A percentile compares a stretch with the other conserved stretches of the same genome.
These are phyloP conservation scores for Aspergillus sp. DNA, from an alignment of 2,329 filamentous ascomycete species.

Conservation along the genomic window DNA sequence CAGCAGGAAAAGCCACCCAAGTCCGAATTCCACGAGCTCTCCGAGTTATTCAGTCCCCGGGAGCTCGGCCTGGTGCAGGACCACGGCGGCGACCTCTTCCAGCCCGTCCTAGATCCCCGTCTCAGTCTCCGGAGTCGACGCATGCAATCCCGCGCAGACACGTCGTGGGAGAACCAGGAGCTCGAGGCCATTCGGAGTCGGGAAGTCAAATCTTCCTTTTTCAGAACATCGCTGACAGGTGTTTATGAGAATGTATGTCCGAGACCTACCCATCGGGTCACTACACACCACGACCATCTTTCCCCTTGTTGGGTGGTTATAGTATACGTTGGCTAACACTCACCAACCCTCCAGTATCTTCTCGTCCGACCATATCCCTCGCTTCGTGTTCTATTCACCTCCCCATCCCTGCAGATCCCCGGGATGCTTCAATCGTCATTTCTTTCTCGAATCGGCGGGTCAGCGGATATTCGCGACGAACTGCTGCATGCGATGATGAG, in stretches of 20 bases:
- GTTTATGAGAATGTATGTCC: conserved; percentile 58
- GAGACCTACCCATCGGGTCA: too few species aligned
- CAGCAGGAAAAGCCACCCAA: conserved; percentile 41
- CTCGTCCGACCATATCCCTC: conserved; percentile 60
- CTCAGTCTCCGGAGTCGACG: conserved; percentile 8
- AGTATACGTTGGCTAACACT: neutral
- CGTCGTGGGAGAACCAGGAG: conserved; percentile 14
- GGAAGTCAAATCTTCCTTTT: conserved; percentile 37
- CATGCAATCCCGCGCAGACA: conserved; percentile 16
- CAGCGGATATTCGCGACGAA: conserved; percentile 52
- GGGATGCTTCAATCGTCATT: conserved; percentile 64
- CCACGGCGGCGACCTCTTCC: conserved; percentile 56
- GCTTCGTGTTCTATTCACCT: conserved; percentile 67
- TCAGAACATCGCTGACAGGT: conserved; percentile 35
- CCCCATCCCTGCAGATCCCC: conserved; percentile 64
- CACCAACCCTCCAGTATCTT: conserved; percentile 32
- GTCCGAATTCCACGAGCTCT: conserved; percentile 65
- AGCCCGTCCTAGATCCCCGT: conserved; percentile 15
- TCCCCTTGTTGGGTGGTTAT: neutral
- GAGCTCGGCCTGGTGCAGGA: conserved; percentile 66
- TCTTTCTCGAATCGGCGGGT: conserved; percentile 46
- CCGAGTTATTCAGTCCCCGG: conserved; percentile 66
- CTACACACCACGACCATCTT: neutral
- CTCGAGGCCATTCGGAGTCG: conserved; percentile 32
- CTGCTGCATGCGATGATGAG: conserved; percentile 62